A percentile compares a stretch with the other conserved stretches of the same genome.
Evolutionary conservation across 2,329 filamentous ascomycete genomes (phyloP).

Genomic region (Talaromyces rugulosus): DNA sequence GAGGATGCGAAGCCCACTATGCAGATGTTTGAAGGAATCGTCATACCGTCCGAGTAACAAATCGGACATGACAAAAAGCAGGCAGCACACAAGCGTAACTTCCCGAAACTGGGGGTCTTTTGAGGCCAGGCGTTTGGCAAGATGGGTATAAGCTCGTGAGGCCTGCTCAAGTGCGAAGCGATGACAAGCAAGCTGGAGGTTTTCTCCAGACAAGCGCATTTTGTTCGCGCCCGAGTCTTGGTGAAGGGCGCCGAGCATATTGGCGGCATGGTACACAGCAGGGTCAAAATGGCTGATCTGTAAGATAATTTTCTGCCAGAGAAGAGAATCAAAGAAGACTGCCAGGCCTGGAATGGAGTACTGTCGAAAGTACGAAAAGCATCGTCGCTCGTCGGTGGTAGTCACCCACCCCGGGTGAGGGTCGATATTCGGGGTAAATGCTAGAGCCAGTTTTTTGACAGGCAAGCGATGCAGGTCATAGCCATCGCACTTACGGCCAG

Average conservation of each 20-base stretch:
- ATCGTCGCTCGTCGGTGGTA: constrained; percentile 17
- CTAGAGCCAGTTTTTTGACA: neutral
- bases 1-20: neutral
- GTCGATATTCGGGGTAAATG: neutral
- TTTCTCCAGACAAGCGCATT: constrained; percentile 6
- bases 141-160: neutral
- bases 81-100: constrained; percentile 1
- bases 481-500: constrained; percentile 36
- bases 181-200: neutral
- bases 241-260: constrained; percentile 2
- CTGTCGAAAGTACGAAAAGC: constrained; percentile 17
- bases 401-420: constrained; percentile 8
- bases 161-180: constrained; percentile 5
- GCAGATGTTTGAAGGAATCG: neutral
- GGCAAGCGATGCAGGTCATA: constrained; percentile 21
- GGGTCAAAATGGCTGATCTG: neutral
- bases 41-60: neutral
- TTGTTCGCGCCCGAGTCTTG: constrained; percentile 2
- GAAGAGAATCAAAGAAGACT: constrained; percentile 11
- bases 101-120: neutral
- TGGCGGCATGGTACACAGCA: constrained; percentile 4
- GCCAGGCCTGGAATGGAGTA: constrained; percentile 15
- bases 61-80: constrained; percentile 2
- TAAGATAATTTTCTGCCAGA: constrained; percentile 2
- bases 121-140: neutral